Base-by-base conservation (phyloP, 2,329 filamentous ascomycete species). In the Pleurostoma richardsiae region DNA sequence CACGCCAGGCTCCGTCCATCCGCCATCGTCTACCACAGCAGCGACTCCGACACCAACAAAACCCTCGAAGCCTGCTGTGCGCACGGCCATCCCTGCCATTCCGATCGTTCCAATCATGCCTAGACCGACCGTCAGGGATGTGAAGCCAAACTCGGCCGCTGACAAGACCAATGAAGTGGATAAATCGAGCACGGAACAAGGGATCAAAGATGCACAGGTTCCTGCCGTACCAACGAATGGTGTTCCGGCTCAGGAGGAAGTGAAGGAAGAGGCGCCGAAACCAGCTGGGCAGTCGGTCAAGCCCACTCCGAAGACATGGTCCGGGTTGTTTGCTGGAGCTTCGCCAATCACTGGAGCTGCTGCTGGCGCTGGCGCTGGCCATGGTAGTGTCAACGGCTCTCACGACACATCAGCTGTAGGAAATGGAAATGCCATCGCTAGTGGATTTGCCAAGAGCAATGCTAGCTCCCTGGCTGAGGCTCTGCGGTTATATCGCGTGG, bases 401-500 rank as follows among this genome's bases (percentile, higher is more conserved):
- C 52, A 43, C 11, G 48, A 55, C 3, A 49, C 53, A n/a, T 52
- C 52, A 1, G 41, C 46, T 30, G 45, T 52, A n/a, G 50, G 42
- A n/a, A 56, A 60, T 36, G 61, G 57, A 6, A 42, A 46, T 26
- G 48, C 55, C 4, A 57, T 58, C 10, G 42, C 62, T 11, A 57
- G 63, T 11, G 56, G 54, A n/a, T 73, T 77, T 49, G 54, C 67
- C 6, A 73, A 73, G 55, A 59, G 69, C 26, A 76, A 72, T 46
- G 61, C 66, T 28, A 82, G 61, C 63, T 85, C 87, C 19, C 72
- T 95, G 44, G 85, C 82, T 4, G 88, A 96, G 56, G 88, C 88
- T 33, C 75, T 99, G 44, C 78, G 78, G 43, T 79, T 81, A 29
- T 94, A 91, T 64, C 80, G 79, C 45, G 82, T 90, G 28, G 77